phyloP scores from a whole-genome alignment of 306 rosid species.

The Medicago truncatula region DNA sequence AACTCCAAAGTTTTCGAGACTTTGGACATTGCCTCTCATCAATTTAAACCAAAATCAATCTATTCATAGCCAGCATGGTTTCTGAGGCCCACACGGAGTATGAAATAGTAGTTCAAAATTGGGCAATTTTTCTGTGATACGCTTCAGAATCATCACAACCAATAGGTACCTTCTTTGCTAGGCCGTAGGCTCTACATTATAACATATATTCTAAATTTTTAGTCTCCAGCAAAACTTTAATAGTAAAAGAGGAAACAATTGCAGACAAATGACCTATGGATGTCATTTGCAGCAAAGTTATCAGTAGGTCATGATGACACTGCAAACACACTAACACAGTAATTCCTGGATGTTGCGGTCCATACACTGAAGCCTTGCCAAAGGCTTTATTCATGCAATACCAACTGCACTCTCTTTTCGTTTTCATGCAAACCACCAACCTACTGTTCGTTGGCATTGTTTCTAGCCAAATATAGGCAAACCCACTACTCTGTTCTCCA shows the following conservation, averaged over 20 bases:
- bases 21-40: background rate
- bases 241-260: background rate
- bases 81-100: background rate
- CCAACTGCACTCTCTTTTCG: background rate
- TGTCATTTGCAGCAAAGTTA: too few relatives aligned
- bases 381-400: background rate
- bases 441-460: background rate
- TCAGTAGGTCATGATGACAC: too few relatives aligned
- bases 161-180: background rate
- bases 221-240: background rate
- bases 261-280: background rate
- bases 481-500: background rate
- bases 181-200: background rate
- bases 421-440: background rate
- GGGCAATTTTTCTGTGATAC: background rate
- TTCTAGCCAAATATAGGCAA: background rate
- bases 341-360: too few relatives aligned
- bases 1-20: conserved; percentile 1
- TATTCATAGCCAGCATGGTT: conserved; percentile 14
- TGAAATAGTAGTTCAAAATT: conserved; percentile 21
- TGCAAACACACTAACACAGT: too few relatives aligned
- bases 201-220: conserved; percentile 17
- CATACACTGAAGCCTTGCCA: background rate
- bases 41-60: conserved; percentile 15
- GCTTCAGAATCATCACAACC: background rate